Conservation (phyloP, 129 eudicot species). For the Gnaphalium uliginosum region DNA sequence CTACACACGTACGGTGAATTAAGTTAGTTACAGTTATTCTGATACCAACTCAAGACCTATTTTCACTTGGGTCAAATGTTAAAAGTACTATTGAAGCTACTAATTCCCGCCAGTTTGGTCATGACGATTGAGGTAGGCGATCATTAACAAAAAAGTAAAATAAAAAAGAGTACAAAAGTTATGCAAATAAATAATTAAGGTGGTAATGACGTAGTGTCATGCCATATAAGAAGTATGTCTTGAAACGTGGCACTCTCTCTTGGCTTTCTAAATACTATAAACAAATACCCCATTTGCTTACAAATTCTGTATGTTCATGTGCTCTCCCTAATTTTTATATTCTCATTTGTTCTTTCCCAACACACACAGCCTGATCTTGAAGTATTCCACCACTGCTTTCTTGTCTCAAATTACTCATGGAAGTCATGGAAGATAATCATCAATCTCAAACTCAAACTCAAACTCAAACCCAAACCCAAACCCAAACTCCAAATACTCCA, state of each 20-base stretch:
- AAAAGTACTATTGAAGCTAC: too few relatives aligned
- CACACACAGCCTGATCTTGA: constrained; percentile 33
- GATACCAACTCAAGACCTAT: too few relatives aligned
- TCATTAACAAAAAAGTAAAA: too few relatives aligned
- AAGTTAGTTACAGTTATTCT: too few relatives aligned
- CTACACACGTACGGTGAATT: too few relatives aligned
- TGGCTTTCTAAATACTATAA: constrained; percentile 37
- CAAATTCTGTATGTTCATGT: constrained; percentile 46
- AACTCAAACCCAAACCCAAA: constrained; percentile 27
- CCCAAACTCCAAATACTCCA: constrained; percentile 21
- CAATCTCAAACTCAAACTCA: constrained; percentile 36
- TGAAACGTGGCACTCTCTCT: constrained; percentile 41
- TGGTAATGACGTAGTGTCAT: constrained; percentile 22
- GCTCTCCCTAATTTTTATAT: constrained; percentile 24
- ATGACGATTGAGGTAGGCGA: too few relatives aligned
- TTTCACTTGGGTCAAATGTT: too few relatives aligned
- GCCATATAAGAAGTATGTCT: constrained; percentile 25
- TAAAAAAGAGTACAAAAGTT: too few relatives aligned
- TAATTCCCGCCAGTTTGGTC: too few relatives aligned
- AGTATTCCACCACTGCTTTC: constrained; percentile 30
- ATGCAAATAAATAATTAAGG: too few relatives aligned
- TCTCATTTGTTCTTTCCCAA: constrained; percentile 37
- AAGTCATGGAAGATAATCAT: constrained; percentile 53
- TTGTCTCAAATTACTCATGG: constrained; percentile 36
- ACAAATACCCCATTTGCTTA: constrained; percentile 41